Evolutionary conservation across 2,329 filamentous ascomycete species (phyloP), one percentile per base, ranked within the genome.

Genomic region (Aspergillus sp.): DNA sequence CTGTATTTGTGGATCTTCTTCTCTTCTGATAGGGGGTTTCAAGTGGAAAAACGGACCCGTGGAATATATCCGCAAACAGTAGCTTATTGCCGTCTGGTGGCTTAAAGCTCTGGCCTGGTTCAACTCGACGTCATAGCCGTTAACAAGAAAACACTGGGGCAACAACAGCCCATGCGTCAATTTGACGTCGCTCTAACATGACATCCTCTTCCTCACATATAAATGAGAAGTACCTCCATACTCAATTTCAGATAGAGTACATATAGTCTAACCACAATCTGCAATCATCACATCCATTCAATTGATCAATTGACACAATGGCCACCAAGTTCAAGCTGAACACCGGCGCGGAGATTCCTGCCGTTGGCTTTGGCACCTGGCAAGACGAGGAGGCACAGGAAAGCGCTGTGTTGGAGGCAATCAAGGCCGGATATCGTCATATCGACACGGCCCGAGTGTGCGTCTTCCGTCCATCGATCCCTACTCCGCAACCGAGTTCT

Each of bases 331-430:
- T 75, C 60, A 76, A 74, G 54, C 65, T 80, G 21, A 80, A 79
- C 59, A 79, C 75, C 10, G 76, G 77, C 6, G 72, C 71, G 9
- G 59, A 74, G 23, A 78, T 79, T 19, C 76, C 76, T 19, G 73
- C 76, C 20, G 62, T 81, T 31, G 79, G 79, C 2, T 79, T 82
- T 49, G 80, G 80, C 3, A 82, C 79, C 34, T 82, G 78, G 79
- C 79, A 82, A 58, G 78, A 81, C 58, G 72, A 71, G 56, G 69
- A 75, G 5, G 73, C 73, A 2, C 78, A 81, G 61, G 78, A 80
- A 58, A 66, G 67, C 21, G 77, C 78, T 2, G 79, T 82, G 6
- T 55, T 64, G 3, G 73, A 77, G 46, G 77, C 76, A 4, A 65
- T 82, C 40, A 73, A 78, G 58, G 69, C 68, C 2, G 81, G 81